phyloP scores from a whole-genome alignment of 306 rosid species.

The Gastrolobium villosum region DNA sequence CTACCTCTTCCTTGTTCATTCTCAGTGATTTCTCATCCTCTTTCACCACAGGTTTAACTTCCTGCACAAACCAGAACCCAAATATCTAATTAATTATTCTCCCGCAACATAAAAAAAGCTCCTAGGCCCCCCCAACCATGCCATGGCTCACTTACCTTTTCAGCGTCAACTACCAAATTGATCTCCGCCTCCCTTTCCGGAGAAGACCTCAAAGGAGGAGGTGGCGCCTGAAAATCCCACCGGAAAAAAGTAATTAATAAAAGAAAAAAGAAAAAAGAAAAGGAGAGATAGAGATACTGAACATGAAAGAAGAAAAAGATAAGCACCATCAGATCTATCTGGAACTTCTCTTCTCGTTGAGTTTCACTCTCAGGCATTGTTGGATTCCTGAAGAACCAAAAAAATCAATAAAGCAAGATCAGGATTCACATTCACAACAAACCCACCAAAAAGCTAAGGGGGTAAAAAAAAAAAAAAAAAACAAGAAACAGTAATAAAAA shows the following conservation, averaged over 20 bases:
- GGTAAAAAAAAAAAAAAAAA: background rate
- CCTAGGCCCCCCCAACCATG: background rate
- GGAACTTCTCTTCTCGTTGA: slow-evolving; percentile 81
- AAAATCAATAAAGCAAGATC: slow-evolving; percentile 38
- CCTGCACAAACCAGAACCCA: slow-evolving; percentile 58
- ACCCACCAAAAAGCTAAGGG: slow-evolving; percentile 26
- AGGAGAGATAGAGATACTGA: slow-evolving; percentile 13
- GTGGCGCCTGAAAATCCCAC: slow-evolving; percentile 76
- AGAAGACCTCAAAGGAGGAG: slow-evolving; percentile 77
- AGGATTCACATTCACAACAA: slow-evolving; percentile 41
- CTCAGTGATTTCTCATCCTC: slow-evolving; percentile 69
- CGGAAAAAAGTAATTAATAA: background rate
- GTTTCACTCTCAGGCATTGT: slow-evolving; percentile 56
- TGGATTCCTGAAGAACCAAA: slow-evolving; percentile 58
- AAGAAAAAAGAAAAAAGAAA: background rate
- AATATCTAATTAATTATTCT: background rate
- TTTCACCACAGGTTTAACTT: slow-evolving; percentile 61
- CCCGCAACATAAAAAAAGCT: background rate
- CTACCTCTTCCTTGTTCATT: slow-evolving; percentile 62
- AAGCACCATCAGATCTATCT: slow-evolving; percentile 96
- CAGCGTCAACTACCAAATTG: slow-evolving; percentile 67
- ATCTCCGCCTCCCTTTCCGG: slow-evolving; percentile 79
- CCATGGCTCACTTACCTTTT: slow-evolving; percentile 74
- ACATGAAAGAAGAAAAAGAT: slow-evolving; percentile 16
- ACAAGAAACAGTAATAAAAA: background rate